phyloP scores from a whole-genome alignment of 2,329 filamentous ascomycete genomes.

The Diaporthe eres region DNA sequence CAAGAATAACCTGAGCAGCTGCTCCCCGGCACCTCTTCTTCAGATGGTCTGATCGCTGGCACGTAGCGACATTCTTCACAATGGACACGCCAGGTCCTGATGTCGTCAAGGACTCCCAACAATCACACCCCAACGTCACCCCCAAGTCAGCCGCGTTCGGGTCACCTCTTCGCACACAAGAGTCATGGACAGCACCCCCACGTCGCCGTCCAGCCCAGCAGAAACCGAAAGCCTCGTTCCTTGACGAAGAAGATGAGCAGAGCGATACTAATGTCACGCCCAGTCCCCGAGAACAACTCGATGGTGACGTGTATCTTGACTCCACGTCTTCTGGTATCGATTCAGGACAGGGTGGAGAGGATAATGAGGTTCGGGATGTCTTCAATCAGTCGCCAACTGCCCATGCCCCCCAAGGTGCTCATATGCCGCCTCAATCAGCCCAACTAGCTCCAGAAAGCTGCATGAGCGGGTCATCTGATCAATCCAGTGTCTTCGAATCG shows the following conservation, averaged over 20 bases:
- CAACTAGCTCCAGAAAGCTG: background rate
- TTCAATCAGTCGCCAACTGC: background rate
- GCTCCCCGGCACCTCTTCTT: background rate
- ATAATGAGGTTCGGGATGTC: background rate
- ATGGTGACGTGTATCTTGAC: too few species aligned
- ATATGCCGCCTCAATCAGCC: background rate
- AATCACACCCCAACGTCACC: background rate
- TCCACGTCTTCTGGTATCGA: background rate
- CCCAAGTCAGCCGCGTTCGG: slow-evolving; percentile 18
- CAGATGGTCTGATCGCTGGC: background rate
- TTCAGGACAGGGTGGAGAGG: background rate
- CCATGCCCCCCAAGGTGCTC: background rate
- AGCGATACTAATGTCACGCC: too few species aligned
- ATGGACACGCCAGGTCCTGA: slow-evolving; percentile 10
- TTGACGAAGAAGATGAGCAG: background rate
- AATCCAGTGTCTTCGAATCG: background rate
- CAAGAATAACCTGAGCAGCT: background rate
- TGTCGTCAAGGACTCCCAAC: background rate
- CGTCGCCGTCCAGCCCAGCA: slow-evolving; percentile 14
- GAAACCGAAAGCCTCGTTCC: slow-evolving; percentile 32
- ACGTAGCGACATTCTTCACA: background rate
- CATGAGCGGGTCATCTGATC: background rate
- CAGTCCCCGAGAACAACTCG: background rate
- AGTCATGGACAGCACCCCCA: slow-evolving; percentile 4
- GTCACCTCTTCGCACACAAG: background rate